Percentiles rank a stretch among this genome's conserved stretches.
Evolutionary conservation across 2,329 filamentous ascomycete genomes (phyloP).

Genomic region (Aspergillus neoniger): DNA sequence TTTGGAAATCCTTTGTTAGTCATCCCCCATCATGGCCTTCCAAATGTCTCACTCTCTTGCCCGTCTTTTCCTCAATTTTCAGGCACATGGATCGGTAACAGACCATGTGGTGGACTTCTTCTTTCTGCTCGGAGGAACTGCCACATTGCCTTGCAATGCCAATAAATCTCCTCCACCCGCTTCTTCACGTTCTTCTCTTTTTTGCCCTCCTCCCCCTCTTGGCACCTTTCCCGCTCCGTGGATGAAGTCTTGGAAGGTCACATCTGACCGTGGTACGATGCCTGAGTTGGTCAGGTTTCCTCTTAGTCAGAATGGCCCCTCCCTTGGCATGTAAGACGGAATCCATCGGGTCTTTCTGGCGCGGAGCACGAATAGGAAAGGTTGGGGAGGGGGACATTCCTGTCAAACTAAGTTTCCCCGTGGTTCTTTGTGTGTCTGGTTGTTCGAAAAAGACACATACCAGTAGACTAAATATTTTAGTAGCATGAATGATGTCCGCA

Average conservation of each 20-base stretch:
- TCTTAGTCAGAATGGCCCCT: not conserved
- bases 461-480: too few species aligned
- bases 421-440: not conserved
- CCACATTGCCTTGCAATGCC: not conserved
- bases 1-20: not conserved
- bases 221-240: slow-evolving; percentile 12
- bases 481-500: not conserved
- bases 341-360: not conserved
- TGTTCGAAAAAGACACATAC: not conserved
- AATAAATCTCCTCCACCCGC: not conserved
- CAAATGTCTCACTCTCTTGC: not conserved
- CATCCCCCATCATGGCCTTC: not conserved
- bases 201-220: slow-evolving; percentile 4
- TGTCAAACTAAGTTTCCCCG: not conserved
- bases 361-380: not conserved
- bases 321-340: not conserved
- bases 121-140: not conserved
- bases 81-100: not conserved
- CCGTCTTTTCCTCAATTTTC: not conserved
- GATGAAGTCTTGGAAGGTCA: slow-evolving; percentile 8
- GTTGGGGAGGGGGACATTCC: not conserved
- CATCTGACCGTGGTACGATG: not conserved
- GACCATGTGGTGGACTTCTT: not conserved
- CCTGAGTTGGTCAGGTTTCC: not conserved
- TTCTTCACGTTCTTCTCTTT: not conserved